phyloP scores from a whole-genome alignment of 2,329 filamentous ascomycete genomes.

The Fusarium sp. region DNA sequence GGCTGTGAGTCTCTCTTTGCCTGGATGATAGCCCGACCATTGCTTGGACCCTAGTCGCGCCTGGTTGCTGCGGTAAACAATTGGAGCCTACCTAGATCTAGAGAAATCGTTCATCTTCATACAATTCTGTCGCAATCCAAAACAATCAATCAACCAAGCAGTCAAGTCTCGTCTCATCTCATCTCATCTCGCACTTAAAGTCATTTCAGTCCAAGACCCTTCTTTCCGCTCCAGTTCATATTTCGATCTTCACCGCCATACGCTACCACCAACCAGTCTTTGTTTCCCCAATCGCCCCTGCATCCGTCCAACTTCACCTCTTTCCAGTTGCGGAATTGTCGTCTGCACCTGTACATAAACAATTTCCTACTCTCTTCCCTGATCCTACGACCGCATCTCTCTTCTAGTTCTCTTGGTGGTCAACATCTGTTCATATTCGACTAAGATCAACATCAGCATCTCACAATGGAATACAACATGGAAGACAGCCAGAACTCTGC shows the following conservation, averaged over 20 bases:
- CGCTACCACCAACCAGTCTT: constrained; percentile 16
- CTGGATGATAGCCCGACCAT: neutral
- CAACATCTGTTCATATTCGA: constrained; percentile 11
- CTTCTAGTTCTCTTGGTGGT: constrained; percentile 18
- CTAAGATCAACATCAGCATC: constrained; percentile 19
- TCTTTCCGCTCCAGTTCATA: constrained; percentile 5
- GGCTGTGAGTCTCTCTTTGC: constrained; percentile 16
- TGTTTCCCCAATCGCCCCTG: constrained; percentile 21
- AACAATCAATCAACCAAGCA: constrained; percentile 16
- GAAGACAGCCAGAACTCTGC: constrained; percentile 74
- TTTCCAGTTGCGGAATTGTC: constrained; percentile 41
- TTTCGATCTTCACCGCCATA: constrained; percentile 4
- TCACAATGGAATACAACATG: constrained; percentile 58
- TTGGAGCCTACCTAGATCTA: constrained; percentile 33
- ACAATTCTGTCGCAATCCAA: constrained; percentile 28
- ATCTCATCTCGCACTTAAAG: constrained; percentile 22
- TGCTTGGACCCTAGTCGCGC: constrained; percentile 27
- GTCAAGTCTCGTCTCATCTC: constrained; percentile 27
- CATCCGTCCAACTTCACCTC: constrained; percentile 31
- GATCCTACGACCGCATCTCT: constrained; percentile 6
- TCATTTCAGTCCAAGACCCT: constrained; percentile 3
- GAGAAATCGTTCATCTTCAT: constrained; percentile 25
- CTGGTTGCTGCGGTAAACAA: constrained; percentile 51
- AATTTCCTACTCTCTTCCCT: constrained; percentile 12
- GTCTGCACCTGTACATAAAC: constrained; percentile 30